Conservation (phyloP, 202 grass and related monocot species). For the Schoenoplectus tabernaemontani region DNA sequence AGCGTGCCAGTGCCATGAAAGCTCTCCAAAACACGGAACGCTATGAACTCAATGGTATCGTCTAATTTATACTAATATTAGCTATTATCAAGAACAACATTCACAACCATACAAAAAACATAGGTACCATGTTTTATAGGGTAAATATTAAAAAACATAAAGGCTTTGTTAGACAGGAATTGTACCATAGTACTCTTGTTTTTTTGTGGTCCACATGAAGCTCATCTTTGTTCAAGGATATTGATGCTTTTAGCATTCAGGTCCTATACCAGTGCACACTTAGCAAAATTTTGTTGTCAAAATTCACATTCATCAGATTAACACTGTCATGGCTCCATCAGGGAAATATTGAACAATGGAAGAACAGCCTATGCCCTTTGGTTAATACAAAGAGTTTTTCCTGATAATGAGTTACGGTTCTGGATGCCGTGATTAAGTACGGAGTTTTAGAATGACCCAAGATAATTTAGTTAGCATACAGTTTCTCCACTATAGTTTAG, state of each 20-base stretch:
- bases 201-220: too few relatives aligned
- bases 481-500: neutral
- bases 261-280: too few relatives aligned
- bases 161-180: too few relatives aligned
- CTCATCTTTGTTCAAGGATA: too few relatives aligned
- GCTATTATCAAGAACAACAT: neutral
- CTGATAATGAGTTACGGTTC: too few relatives aligned
- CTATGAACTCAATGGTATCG: conserved; percentile 80
- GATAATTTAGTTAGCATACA: neutral
- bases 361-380: too few relatives aligned
- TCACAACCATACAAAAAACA: neutral
- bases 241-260: too few relatives aligned
- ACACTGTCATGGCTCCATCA: neutral
- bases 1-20: conserved; percentile 63
- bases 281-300: neutral
- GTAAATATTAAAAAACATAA: neutral
- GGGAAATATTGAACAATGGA: neutral
- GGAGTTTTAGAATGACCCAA: neutral
- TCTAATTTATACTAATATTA: conserved; percentile 7
- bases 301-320: neutral
- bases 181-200: too few relatives aligned
- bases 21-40: conserved; percentile 59
- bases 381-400: neutral
- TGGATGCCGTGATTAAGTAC: neutral
- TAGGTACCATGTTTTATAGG: neutral